These are phyloP conservation scores for Prunus armeniaca DNA, from an alignment of 306 rosid species.

Conservation along the genomic window DNA sequence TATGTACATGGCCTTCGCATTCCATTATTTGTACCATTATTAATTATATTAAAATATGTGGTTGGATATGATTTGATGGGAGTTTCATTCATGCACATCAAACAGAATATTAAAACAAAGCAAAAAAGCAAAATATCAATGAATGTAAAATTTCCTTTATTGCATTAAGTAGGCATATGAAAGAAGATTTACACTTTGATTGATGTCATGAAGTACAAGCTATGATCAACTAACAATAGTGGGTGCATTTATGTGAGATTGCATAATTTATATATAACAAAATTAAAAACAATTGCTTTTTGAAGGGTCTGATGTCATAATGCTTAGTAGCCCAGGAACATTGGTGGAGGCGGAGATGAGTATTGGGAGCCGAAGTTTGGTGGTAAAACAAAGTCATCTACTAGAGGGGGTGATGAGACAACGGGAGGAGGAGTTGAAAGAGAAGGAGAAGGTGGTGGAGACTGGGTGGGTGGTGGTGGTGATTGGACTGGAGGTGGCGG, in stretches of 20 bases:
- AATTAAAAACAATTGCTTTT: too few relatives aligned
- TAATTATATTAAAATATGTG: not conserved
- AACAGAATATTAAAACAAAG: not conserved
- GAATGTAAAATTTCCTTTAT: conserved; percentile 2
- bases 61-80: not conserved
- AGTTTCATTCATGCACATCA: not conserved
- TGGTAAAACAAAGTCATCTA: conserved; percentile 20
- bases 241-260: conserved; percentile 16
- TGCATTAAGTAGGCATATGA: conserved; percentile 14
- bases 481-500: conserved; percentile 7
- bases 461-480: conserved; percentile 1
- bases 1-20: not conserved
- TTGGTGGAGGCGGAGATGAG: conserved; percentile 35
- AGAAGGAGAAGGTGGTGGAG: conserved; percentile 15
- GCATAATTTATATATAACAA: conserved; percentile 5
- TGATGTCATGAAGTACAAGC: conserved; percentile 14
- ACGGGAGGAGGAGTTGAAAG: conserved; percentile 16
- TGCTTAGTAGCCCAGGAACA: conserved; percentile 30
- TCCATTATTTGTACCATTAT: not conserved
- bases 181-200: conserved; percentile 9
- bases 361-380: conserved; percentile 32
- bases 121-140: not conserved
- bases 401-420: conserved; percentile 10
- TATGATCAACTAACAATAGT: conserved; percentile 27
- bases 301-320: not conserved